phyloP scores from a whole-genome alignment of 75 land plant species.

The Pinus taeda region DNA sequence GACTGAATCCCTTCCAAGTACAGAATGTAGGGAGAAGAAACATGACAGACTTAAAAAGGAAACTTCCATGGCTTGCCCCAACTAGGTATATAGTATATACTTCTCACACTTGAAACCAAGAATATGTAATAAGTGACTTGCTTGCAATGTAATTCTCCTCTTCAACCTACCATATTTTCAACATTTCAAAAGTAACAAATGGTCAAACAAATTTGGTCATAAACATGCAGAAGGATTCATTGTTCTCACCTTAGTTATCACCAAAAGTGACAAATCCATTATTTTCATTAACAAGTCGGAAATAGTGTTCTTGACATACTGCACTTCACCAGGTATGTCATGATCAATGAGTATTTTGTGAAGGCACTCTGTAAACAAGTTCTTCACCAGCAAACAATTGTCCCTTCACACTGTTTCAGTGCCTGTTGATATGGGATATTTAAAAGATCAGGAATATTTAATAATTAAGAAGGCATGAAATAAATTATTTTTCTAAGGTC shows the following conservation, averaged over 20 bases:
- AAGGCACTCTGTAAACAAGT: conserved; percentile 89
- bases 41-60: no score
- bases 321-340: conserved; percentile 87
- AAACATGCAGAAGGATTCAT: neutral
- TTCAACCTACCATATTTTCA: no score
- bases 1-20: no score
- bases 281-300: conserved; percentile 98
- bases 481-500: neutral
- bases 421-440: conserved; percentile 37
- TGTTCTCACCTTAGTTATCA: conserved; percentile 84
- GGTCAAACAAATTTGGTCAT: neutral
- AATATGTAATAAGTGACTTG: no score
- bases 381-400: conserved; percentile 95
- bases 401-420: conserved; percentile 99
- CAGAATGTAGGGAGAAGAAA: no score
- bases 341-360: conserved; percentile 91
- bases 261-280: conserved; percentile 97
- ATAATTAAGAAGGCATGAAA: neutral
- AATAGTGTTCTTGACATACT: conserved; percentile 90
- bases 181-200: neutral
- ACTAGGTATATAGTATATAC: no score
- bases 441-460: no score
- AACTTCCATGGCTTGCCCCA: no score
- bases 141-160: no score
- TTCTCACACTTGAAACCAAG: no score